phyloP scores from a whole-genome alignment of 163 green algal genomes.

The Scenedesmus sp. region DNA sequence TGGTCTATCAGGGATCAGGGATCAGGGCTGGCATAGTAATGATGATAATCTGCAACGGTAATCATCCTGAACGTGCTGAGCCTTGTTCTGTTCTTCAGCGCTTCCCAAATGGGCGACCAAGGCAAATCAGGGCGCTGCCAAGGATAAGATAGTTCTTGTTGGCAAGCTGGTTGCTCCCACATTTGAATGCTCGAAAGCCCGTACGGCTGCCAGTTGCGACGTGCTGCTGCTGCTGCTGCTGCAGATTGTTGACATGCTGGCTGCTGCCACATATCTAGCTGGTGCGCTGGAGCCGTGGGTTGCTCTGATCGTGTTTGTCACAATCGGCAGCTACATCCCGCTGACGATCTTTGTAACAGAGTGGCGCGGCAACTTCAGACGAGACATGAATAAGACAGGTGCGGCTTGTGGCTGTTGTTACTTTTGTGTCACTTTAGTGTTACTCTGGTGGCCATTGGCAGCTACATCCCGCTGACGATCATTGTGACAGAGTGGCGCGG shows the following conservation, averaged over 20 bases:
- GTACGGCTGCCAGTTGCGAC: background rate
- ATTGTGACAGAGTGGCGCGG: slow-evolving; percentile 73
- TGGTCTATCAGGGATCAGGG: too few relatives aligned
- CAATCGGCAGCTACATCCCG: slow-evolving; percentile 76
- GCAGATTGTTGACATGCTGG: slow-evolving; percentile 70
- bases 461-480: slow-evolving; percentile 82
- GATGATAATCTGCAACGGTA: background rate
- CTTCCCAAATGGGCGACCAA: too few relatives aligned
- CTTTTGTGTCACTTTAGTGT: too few relatives aligned
- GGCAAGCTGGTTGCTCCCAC: background rate
- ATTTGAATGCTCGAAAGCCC: too few relatives aligned
- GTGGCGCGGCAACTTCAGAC: slow-evolving; percentile 67
- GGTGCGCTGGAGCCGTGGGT: slow-evolving; percentile 81
- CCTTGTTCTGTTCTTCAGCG: too few relatives aligned
- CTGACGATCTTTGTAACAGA: slow-evolving; percentile 80
- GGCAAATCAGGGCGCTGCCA: background rate
- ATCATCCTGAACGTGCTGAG: background rate
- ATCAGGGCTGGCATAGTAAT: background rate
- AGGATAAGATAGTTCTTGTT: background rate
- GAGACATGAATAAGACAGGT: slow-evolving; percentile 77
- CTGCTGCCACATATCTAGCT: slow-evolving; percentile 68
- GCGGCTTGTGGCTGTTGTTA: too few relatives aligned
- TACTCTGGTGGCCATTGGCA: slow-evolving; percentile 56
- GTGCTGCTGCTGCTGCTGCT: background rate
- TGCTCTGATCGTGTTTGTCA: slow-evolving; percentile 78